Evolutionary conservation across 73 alveolate genomes (phyloP), one percentile per base, ranked within the genome.

Genomic region (Loxodes magnus): DNA sequence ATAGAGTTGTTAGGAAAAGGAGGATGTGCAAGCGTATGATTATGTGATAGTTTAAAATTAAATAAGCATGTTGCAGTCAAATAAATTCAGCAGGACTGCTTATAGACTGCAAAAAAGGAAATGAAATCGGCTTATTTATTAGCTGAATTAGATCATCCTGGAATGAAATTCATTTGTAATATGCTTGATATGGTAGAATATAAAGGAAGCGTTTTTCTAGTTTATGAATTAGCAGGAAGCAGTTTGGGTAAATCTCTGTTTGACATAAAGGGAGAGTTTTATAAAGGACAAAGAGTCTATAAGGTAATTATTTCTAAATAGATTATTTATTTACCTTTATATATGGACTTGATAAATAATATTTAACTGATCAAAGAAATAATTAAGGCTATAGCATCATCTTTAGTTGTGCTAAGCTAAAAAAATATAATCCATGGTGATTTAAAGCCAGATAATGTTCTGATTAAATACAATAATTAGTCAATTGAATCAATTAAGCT

Each of bases 1-100:
- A 20, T 52, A 7, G 59, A 71, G 28, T 43, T 69, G 6, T 68
- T 77, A 14, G 91, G 91, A 33, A 79, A 64, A 55, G 91, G 91
- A 3, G 91, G 91, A 3, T 77, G 91, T 38, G 91, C 91, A n/a
- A 14, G 69, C 21, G 91, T 77, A 19, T 77, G 91, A 81, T 73
- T 77, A 5, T 84, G 64, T 10, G 64, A 28, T 20, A 56, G 51
- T 15, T 10, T 20, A 24, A n/a, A 14, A 19, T 63, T 77, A 0
- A 57, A 51, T 19, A 71, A 72, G 20, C 6, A 37, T 17, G 75
- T 73, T 16, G 93, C 93, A 4, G 43, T 79, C 37, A 79, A 79
- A 41, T 64, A 77, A 51, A 58, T 79, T 4, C 61, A 54, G 50
- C 74, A 82, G 2, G 66, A 56, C 35, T 50, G 79, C 3, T 19